These are phyloP conservation scores for Heterobasidion parviporum DNA, from an alignment of 1,284 basidiomycete genomes.

Conservation along the genomic window DNA sequence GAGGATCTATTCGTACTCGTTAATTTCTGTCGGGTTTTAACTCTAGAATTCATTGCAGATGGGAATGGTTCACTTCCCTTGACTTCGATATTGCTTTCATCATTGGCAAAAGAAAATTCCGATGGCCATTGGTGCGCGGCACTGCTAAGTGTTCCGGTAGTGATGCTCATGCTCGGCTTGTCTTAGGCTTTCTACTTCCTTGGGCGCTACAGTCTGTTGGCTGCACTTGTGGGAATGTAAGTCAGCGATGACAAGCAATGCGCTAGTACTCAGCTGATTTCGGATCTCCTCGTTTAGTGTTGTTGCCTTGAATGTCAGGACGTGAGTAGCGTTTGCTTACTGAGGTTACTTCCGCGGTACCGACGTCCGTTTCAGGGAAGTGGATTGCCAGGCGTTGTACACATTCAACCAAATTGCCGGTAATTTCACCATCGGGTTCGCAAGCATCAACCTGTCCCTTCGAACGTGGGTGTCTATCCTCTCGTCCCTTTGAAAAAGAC, in stretches of 20 bases:
- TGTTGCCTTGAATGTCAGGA: background rate
- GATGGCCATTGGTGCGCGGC: conserved; percentile 26
- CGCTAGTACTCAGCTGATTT: background rate
- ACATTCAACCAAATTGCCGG: conserved; percentile 63
- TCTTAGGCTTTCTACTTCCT: conserved; percentile 64
- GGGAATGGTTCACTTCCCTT: conserved; percentile 9
- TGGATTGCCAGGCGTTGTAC: conserved; percentile 63
- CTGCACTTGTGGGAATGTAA: conserved; percentile 66
- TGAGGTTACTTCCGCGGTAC: background rate
- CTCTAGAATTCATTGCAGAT: background rate
- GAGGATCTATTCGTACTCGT: background rate
- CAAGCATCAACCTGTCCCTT: conserved; percentile 73
- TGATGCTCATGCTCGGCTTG: background rate
- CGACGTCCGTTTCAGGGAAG: conserved; percentile 28
- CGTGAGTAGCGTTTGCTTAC: background rate
- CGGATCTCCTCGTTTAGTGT: background rate
- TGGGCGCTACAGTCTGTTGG: conserved; percentile 60
- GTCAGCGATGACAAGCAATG: conserved; percentile 15
- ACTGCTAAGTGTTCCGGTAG: no score
- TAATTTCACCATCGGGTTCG: conserved; percentile 63
- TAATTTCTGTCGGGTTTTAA: background rate
- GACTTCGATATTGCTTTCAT: conserved; percentile 7
- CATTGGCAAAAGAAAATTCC: conserved; percentile 8
- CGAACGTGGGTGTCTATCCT: conserved; percentile 44
- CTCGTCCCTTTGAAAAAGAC: conserved; percentile 2